A percentile compares a stretch with the other conserved stretches of the same genome.
Evolutionary conservation across 1,139 yeast species (phyloP).

Genomic region (Meyerozyma athensensis): DNA sequence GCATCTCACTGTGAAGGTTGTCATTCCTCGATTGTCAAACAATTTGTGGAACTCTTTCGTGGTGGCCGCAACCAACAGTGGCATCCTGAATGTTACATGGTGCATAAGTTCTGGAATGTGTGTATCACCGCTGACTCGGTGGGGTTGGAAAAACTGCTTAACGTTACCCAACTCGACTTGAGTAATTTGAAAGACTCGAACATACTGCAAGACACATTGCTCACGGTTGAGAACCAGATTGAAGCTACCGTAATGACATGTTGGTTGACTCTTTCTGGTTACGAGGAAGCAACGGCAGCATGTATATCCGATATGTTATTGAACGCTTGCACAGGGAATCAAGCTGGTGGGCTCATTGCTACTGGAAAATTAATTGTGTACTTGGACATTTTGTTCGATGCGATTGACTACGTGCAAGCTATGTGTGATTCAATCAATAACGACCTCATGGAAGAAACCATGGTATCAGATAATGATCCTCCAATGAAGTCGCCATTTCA

Average conservation of each 20-base stretch:
- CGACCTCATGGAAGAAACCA: neutral
- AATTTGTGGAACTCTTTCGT: slow-evolving; percentile 85
- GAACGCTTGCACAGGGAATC: slow-evolving; percentile 74
- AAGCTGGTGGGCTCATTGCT: slow-evolving; percentile 62
- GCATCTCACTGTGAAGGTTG: slow-evolving; percentile 96
- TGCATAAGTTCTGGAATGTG: slow-evolving; percentile 95
- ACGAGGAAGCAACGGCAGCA: slow-evolving; percentile 89
- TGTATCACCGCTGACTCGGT: slow-evolving; percentile 62
- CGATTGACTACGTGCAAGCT: slow-evolving; percentile 56
- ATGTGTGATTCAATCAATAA: slow-evolving; percentile 19
- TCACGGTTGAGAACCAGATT: slow-evolving; percentile 58
- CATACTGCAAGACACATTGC: slow-evolving; percentile 23
- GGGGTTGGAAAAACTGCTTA: slow-evolving; percentile 43
- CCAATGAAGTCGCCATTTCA: slow-evolving; percentile 22
- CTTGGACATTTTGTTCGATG: slow-evolving; percentile 71
- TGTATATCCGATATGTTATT: slow-evolving; percentile 91
- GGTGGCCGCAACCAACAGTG: slow-evolving; percentile 96
- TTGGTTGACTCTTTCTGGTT: slow-evolving; percentile 85
- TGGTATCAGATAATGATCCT: slow-evolving; percentile 8
- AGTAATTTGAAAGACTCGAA: slow-evolving; percentile 10
- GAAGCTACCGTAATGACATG: slow-evolving; percentile 70
- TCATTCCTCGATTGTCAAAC: slow-evolving; percentile 83
- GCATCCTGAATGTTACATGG: slow-evolving; percentile 99
- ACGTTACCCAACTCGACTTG: slow-evolving; percentile 10
- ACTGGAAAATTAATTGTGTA: slow-evolving; percentile 72